Evolutionary conservation across 2,329 filamentous ascomycete species (phyloP).

Genomic region (Hypomyces perniciosus): DNA sequence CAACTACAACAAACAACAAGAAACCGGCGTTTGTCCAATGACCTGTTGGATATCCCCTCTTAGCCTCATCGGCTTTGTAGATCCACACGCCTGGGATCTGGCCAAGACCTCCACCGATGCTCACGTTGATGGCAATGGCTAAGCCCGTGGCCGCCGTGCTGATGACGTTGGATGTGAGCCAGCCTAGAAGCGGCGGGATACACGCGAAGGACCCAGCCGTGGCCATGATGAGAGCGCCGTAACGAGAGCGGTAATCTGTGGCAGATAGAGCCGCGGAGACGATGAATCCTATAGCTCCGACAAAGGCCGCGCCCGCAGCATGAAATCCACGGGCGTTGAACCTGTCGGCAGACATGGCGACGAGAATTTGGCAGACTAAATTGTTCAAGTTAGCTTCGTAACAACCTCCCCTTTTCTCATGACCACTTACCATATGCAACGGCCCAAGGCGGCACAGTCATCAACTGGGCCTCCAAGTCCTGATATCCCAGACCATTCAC

Average conservation of each 20-base stretch:
- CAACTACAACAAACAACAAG: slow-evolving; percentile 51
- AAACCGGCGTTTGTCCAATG: slow-evolving; percentile 61
- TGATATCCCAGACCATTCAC: slow-evolving; percentile 46
- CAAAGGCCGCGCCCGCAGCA: slow-evolving; percentile 35
- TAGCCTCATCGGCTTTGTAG: slow-evolving; percentile 58
- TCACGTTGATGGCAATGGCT: slow-evolving; percentile 65
- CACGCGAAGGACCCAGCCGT: slow-evolving; percentile 61
- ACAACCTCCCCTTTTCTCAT: background rate
- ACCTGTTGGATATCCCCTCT: slow-evolving; percentile 60
- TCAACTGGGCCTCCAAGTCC: slow-evolving; percentile 54
- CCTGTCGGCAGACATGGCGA: slow-evolving; percentile 57
- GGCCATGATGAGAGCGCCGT: slow-evolving; percentile 64
- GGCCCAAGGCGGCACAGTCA: slow-evolving; percentile 61
- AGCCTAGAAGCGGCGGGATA: slow-evolving; percentile 65
- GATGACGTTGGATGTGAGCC: slow-evolving; percentile 62
- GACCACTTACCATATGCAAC: slow-evolving; percentile 45
- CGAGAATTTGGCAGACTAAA: slow-evolving; percentile 33
- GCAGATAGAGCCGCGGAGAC: slow-evolving; percentile 58
- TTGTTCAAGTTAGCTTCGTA: background rate
- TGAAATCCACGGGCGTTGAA: slow-evolving; percentile 49
- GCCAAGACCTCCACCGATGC: slow-evolving; percentile 58
- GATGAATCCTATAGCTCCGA: slow-evolving; percentile 48
- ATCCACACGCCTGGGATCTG: slow-evolving; percentile 72
- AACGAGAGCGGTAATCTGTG: slow-evolving; percentile 53
- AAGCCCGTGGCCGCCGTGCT: slow-evolving; percentile 60